Base-by-base conservation (phyloP, 2,329 filamentous ascomycete species). In the Ceratocystis diversiconidia region DNA sequence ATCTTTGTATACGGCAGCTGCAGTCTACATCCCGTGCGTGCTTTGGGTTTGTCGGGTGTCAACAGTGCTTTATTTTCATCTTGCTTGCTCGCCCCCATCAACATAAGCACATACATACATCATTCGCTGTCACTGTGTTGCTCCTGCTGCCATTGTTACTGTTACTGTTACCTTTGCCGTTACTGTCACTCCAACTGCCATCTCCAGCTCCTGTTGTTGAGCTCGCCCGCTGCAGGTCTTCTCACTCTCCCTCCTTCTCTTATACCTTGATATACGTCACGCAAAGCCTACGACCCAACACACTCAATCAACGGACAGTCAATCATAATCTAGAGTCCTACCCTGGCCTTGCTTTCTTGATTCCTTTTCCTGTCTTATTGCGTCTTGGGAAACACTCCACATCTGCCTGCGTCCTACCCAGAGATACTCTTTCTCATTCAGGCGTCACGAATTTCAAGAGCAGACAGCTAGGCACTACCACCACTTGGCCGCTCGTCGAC, bases 171-270 rank as follows among this genome's bases (percentile, higher is more conserved):
- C 22, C 19, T 15, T n/a, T 57, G 19, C 52, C 17, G 52, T 57
- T 28, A 57, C 52, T 22, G 52, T 57, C 52, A 57, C 52, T 57
- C 52, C 52, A 57, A 57, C 52, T 57, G 52, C 17, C 52, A 57
- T 57, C 22, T 57, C 52, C 52, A 57, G 52, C 52, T 57, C 28
- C 22, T 30, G 22, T 57, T 57, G 52, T 57, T 57, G 52, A 30
- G 22, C 10, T 15, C 22, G 30, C 25, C 12, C 52, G 30, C 52
- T 57, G 52, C 52, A 57, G 52, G 52, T 30, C 52, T 57, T 25
- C 52, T 22, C 46, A 50, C 46, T 19, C 25, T 57, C 22, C 15
- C 52, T 22, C 19, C n/a, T 22, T 19, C 52, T 57, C 22, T 17
- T 30, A 15, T 57, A 30, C 52, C 8, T 57, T 57, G 52, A 57